Evolutionary conservation across 2,329 filamentous ascomycete genomes (phyloP).

Genomic region (Pleomassaria siparia): DNA sequence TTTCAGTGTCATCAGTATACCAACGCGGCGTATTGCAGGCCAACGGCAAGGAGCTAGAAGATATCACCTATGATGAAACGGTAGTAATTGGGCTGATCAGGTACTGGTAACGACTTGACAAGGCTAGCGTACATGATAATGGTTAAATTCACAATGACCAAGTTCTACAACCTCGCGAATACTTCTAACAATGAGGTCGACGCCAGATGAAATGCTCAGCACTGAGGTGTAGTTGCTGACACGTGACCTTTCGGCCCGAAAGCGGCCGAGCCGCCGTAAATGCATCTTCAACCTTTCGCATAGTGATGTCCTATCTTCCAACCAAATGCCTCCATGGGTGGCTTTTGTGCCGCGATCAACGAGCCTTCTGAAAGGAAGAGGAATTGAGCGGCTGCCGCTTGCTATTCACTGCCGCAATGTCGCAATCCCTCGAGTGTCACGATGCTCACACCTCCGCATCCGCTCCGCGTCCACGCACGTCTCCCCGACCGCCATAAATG

Average conservation of each 20-base stretch:
- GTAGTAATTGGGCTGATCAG: constrained; percentile 33
- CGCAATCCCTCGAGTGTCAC: constrained; percentile 7
- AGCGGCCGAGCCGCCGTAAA: constrained; percentile 21
- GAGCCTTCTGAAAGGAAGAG: constrained; percentile 24
- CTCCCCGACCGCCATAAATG: constrained; percentile 57
- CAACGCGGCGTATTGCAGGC: constrained; percentile 30
- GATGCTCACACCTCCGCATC: constrained; percentile 19
- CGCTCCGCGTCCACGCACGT: constrained; percentile 47
- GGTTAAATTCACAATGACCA: not conserved
- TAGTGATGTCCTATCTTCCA: constrained; percentile 30
- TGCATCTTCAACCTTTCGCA: constrained; percentile 16
- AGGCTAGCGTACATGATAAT: constrained; percentile 26
- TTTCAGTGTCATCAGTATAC: constrained; percentile 26
- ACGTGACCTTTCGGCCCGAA: constrained; percentile 26
- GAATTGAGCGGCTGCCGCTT: constrained; percentile 27
- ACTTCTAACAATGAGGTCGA: too few species aligned
- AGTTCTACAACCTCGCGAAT: too few species aligned
- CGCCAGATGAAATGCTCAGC: too few species aligned
- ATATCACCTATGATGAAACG: constrained; percentile 28
- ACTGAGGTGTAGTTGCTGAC: too few species aligned
- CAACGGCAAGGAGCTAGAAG: constrained; percentile 27
- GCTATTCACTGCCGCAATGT: constrained; percentile 31
- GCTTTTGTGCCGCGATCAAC: constrained; percentile 37
- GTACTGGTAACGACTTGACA: constrained; percentile 15
- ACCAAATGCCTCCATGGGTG: constrained; percentile 48